phyloP scores from a whole-genome alignment of 2,329 filamentous ascomycete species.

The Immersiporthe knoxdaviesiana region DNA sequence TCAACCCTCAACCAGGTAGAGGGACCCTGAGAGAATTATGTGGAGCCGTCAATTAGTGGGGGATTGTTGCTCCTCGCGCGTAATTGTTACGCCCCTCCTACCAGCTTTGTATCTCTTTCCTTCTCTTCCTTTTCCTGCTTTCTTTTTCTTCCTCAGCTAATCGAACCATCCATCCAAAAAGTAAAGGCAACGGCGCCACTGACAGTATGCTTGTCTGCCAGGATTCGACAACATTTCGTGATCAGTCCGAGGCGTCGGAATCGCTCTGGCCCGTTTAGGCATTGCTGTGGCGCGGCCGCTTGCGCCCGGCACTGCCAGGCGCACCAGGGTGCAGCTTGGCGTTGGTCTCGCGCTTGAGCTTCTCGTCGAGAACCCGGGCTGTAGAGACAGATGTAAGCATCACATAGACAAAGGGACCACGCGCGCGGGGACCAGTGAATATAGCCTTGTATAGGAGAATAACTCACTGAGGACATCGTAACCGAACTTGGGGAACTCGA shows the following conservation, averaged over 20 bases:
- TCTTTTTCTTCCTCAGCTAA: too few relatives aligned
- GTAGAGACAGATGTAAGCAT: constrained; percentile 31
- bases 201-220: neutral
- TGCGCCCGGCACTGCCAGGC: constrained; percentile 55
- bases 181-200: neutral
- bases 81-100: too few relatives aligned
- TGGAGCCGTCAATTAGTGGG: constrained; percentile 8
- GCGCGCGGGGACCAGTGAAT: neutral
- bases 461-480: constrained; percentile 84
- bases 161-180: neutral
- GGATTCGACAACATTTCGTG: neutral
- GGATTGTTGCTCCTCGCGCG: neutral
- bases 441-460: too few relatives aligned
- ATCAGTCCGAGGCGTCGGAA: neutral
- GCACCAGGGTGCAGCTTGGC: constrained; percentile 59
- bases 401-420: neutral
- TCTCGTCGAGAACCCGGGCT: constrained; percentile 68
- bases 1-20: neutral
- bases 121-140: neutral
- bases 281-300: constrained; percentile 58
- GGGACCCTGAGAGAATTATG: neutral
- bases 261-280: neutral
- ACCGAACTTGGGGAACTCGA: constrained; percentile 89
- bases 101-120: neutral
- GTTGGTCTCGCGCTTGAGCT: constrained; percentile 65